phyloP scores from a whole-genome alignment of 768 basidiomycete species.

The Pleurotus eryngii region DNA sequence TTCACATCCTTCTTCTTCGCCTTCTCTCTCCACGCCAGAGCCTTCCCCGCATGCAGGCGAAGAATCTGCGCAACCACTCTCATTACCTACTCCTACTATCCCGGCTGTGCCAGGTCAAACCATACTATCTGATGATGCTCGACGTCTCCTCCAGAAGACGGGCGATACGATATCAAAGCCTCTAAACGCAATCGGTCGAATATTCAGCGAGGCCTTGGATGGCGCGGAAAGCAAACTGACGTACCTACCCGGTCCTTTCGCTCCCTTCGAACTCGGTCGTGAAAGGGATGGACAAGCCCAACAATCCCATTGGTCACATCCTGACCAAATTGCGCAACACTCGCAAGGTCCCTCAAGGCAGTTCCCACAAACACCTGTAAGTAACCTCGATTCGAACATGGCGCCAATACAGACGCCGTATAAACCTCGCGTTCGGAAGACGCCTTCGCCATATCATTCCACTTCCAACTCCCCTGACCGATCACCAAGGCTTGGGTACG shows the following conservation, averaged over 20 bases:
- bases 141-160: constrained; percentile 81
- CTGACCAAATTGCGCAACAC: constrained; percentile 30
- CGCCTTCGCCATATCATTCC: constrained; percentile 36
- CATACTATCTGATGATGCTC: constrained; percentile 64
- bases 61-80: constrained; percentile 81
- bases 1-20: constrained; percentile 19
- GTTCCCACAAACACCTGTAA: constrained; percentile 38
- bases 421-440: constrained; percentile 63
- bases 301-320: constrained; percentile 36
- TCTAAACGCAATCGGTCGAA: constrained; percentile 82
- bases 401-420: constrained; percentile 64
- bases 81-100: constrained; percentile 44
- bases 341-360: constrained; percentile 17
- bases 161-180: constrained; percentile 90
- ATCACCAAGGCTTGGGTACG: constrained; percentile 16
- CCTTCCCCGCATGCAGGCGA: constrained; percentile 69
- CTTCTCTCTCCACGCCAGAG: constrained; percentile 10
- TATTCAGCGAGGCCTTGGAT: constrained; percentile 83
- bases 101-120: constrained; percentile 38
- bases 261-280: constrained; percentile 60
- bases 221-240: constrained; percentile 62
- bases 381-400: constrained; percentile 28
- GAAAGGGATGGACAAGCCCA: constrained; percentile 34
- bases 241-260: constrained; percentile 67
- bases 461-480: constrained; percentile 19